A percentile compares a stretch with the other conserved stretches of the same genome.
These are phyloP conservation scores for Aureobasidium lini DNA, from an alignment of 2,329 filamentous ascomycete species.

Conservation along the genomic window DNA sequence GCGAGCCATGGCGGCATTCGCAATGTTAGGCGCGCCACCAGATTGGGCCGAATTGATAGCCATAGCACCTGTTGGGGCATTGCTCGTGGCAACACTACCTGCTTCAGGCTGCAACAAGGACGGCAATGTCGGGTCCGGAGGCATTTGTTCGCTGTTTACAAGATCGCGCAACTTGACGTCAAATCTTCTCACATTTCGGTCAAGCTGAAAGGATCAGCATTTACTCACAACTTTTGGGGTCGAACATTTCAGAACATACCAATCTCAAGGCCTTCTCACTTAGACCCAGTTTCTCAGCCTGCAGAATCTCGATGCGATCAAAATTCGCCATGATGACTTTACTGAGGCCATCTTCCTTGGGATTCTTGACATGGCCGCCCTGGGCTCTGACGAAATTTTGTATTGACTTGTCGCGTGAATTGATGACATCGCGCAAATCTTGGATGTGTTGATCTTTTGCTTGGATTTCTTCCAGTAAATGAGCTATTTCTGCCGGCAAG, in stretches of 20 bases:
- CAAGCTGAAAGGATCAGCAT: constrained; percentile 32
- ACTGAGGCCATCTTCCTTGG: constrained; percentile 63
- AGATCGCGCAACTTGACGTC: constrained; percentile 56
- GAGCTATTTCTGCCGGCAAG: constrained; percentile 72
- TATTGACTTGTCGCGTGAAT: constrained; percentile 64
- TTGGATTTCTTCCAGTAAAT: constrained; percentile 74
- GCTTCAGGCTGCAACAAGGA: constrained; percentile 46
- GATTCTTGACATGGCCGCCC: constrained; percentile 64
- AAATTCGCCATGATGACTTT: constrained; percentile 62
- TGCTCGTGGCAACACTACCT: constrained; percentile 42
- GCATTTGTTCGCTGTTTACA: constrained; percentile 51
- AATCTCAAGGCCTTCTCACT: constrained; percentile 56
- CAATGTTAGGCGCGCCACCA: constrained; percentile 46
- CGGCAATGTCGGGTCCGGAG: constrained; percentile 51
- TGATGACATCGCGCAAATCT: constrained; percentile 61
- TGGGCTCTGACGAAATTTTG: constrained; percentile 77
- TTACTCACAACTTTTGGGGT: neutral
- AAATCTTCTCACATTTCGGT: constrained; percentile 56
- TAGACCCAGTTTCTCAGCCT: constrained; percentile 67
- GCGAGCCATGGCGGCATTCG: constrained; percentile 41
- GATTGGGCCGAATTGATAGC: constrained; percentile 45
- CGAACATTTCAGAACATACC: constrained; percentile 35
- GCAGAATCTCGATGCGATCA: constrained; percentile 59
- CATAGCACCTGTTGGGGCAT: constrained; percentile 43
- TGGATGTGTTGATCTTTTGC: constrained; percentile 69